Percentiles rank a stretch among this genome's conserved stretches.
phyloP scores from a whole-genome alignment of 2,329 filamentous ascomycete species.

The Fusarium foetens region DNA sequence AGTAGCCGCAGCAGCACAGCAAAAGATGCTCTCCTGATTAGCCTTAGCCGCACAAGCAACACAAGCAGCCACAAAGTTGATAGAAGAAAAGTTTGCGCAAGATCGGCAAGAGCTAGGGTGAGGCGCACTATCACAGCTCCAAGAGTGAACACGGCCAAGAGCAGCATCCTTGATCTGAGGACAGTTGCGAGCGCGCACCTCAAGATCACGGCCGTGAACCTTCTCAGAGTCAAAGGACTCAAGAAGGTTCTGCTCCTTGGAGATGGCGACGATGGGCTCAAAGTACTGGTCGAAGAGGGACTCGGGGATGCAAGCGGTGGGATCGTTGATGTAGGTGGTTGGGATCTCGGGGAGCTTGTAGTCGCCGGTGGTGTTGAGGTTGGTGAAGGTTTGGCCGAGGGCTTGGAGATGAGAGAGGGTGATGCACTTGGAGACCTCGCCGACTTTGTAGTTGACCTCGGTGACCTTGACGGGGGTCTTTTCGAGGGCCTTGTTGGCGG shows the following conservation, averaged over 20 bases:
- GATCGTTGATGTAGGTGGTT: constrained; percentile 6
- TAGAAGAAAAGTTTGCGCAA: constrained; percentile 14
- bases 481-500: neutral
- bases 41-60: constrained; percentile 26
- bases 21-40: constrained; percentile 23
- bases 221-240: constrained; percentile 1
- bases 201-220: neutral
- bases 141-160: neutral
- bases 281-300: constrained; percentile 29
- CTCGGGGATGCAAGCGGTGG: constrained; percentile 19
- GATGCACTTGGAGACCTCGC: constrained; percentile 7
- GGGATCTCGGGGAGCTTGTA: constrained; percentile 12
- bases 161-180: constrained; percentile 15
- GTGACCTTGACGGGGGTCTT: neutral
- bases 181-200: constrained; percentile 14
- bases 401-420: constrained; percentile 25
- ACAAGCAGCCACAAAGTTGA: constrained; percentile 23
- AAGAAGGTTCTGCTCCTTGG: constrained; percentile 25
- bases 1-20: constrained; percentile 24
- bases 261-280: constrained; percentile 22
- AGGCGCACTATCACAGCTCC: constrained; percentile 18
- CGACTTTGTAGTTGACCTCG: constrained; percentile 2
- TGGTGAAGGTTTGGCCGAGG: constrained; percentile 19
- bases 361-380: neutral
- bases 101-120: constrained; percentile 16